Evolutionary conservation across 345 rosid species (phyloP).

Genomic region (Brassica rapa): DNA sequence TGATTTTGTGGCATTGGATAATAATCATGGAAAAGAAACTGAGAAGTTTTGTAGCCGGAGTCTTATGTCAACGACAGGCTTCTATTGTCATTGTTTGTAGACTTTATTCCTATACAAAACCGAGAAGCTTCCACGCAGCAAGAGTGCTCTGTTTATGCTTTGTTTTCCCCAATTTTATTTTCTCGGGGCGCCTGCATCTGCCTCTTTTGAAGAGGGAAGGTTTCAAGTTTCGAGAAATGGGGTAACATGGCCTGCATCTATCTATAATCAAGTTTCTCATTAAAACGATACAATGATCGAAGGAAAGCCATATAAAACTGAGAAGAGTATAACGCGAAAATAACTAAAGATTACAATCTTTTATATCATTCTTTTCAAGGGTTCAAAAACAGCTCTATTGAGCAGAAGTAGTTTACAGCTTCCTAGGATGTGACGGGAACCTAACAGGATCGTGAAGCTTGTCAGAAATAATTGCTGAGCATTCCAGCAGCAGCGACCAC

Average conservation of each 20-base stretch:
- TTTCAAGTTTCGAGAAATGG: background rate
- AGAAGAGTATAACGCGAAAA: background rate
- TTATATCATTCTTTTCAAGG: conserved; percentile 21
- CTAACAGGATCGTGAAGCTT: conserved; percentile 24
- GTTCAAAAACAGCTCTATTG: conserved; percentile 31
- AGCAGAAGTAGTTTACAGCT: conserved; percentile 27
- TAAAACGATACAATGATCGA: background rate
- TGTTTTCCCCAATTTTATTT: too few relatives aligned
- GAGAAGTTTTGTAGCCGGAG: background rate
- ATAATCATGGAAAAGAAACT: background rate
- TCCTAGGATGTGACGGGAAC: conserved; percentile 22
- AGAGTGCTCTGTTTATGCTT: background rate
- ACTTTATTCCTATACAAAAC: background rate
- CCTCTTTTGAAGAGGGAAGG: background rate
- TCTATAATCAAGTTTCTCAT: background rate
- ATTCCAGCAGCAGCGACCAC: conserved; percentile 11
- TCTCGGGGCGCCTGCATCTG: background rate
- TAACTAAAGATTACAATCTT: conserved; percentile 27
- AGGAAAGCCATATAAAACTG: too few relatives aligned
- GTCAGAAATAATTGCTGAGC: conserved; percentile 21
- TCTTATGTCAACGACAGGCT: background rate
- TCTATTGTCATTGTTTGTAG: background rate
- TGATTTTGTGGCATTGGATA: background rate
- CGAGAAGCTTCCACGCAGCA: background rate
- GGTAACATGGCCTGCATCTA: background rate